Evolutionary conservation across 306 rosid genomes (phyloP).

Genomic region (Prunus padus): DNA sequence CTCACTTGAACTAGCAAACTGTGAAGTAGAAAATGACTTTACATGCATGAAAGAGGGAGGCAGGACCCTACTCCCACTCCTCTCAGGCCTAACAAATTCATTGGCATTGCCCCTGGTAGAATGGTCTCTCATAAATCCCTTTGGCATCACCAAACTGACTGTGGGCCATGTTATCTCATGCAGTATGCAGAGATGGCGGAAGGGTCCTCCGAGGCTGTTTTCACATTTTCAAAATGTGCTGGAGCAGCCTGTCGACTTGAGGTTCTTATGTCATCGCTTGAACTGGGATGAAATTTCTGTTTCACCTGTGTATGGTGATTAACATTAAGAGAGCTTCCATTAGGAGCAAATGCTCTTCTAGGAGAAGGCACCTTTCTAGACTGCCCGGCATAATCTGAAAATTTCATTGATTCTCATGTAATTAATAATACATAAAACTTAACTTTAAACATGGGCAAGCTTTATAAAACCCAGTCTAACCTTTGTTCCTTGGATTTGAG

Average conservation of each 20-base stretch:
- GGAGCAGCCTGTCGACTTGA: conserved; percentile 32
- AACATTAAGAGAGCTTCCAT: conserved; percentile 33
- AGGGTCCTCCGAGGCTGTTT: conserved; percentile 48
- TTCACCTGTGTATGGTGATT: conserved; percentile 36
- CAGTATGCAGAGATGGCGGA: conserved; percentile 40
- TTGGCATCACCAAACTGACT: conserved; percentile 46
- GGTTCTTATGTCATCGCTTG: conserved; percentile 39
- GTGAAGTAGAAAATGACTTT: conserved; percentile 47
- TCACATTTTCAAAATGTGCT: conserved; percentile 41
- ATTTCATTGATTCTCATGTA: conserved; percentile 13
- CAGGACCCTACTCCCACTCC: conserved; percentile 54
- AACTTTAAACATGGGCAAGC: background rate
- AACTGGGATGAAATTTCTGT: conserved; percentile 28
- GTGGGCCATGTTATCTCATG: conserved; percentile 39
- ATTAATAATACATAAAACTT: conserved; percentile 10
- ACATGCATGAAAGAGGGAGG: conserved; percentile 60
- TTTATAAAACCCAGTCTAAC: conserved; percentile 37
- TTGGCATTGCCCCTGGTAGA: conserved; percentile 49
- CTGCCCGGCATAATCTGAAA: conserved; percentile 52
- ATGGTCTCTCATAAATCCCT: conserved; percentile 42
- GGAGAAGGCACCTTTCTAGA: conserved; percentile 37
- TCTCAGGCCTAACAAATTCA: conserved; percentile 46
- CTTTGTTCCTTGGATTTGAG: conserved; percentile 37
- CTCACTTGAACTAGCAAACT: conserved; percentile 53
- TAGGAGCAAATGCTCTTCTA: conserved; percentile 46